phyloP scores from a whole-genome alignment of 805 yeast species.

The Blastobotrys attinorum region DNA sequence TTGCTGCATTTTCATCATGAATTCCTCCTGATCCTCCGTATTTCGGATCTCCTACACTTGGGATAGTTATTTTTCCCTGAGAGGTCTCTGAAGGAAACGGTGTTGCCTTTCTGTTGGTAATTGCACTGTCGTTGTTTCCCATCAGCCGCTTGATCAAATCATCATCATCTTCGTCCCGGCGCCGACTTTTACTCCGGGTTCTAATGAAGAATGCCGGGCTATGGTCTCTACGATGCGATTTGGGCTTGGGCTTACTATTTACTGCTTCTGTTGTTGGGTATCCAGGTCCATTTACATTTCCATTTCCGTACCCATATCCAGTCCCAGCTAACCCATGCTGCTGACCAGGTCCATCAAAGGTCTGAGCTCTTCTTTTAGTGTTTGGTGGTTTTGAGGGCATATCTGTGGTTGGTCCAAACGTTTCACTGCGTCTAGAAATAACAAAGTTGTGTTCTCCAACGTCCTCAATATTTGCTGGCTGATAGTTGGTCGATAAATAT shows the following conservation, averaged over 20 bases:
- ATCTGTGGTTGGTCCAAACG: too few species aligned
- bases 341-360: neutral
- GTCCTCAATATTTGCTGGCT: neutral
- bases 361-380: neutral
- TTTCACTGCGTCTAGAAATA: too few species aligned
- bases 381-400: neutral
- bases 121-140: neutral
- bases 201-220: constrained; percentile 2
- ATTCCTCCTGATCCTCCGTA: neutral
- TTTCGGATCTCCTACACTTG: neutral
- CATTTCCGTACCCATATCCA: too few species aligned
- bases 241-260: too few species aligned
- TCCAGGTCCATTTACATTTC: too few species aligned
- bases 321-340: neutral
- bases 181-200: neutral
- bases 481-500: neutral
- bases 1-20: neutral
- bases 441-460: too few species aligned
- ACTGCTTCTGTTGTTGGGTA: too few species aligned
- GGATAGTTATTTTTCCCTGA: neutral
- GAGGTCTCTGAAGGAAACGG: constrained; percentile 1
- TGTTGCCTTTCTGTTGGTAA: neutral
- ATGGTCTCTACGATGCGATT: neutral
- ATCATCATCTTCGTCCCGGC: neutral
- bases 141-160: constrained; percentile 1